Percentiles rank a stretch among this genome's conserved stretches.
phyloP scores from a whole-genome alignment of 352 stramenopile species.

The Pythium brachiatum region DNA sequence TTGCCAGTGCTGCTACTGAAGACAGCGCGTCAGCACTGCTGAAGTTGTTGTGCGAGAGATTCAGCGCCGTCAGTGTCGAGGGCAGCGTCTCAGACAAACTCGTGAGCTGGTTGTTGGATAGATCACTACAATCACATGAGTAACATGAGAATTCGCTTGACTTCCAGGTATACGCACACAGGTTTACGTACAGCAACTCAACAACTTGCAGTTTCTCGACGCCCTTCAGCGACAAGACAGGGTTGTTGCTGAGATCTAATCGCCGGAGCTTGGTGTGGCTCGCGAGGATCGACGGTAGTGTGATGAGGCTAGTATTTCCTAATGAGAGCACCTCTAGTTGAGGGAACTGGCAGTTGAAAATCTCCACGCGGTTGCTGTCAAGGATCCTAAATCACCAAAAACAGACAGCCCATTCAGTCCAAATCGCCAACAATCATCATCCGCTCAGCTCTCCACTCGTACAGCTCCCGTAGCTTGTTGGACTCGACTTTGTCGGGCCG shows the following conservation, averaged over 20 bases:
- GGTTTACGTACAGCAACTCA: background rate
- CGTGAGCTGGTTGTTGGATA: background rate
- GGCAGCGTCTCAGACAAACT: background rate
- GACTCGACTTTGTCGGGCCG: background rate
- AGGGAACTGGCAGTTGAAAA: conserved; percentile 20
- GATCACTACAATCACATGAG: background rate
- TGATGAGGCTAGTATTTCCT: conserved; percentile 19
- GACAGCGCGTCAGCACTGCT: background rate
- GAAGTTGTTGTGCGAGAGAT: conserved; percentile 9
- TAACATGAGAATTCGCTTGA: no score
- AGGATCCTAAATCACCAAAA: conserved; percentile 7
- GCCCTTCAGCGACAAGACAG: conserved; percentile 11
- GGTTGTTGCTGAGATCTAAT: conserved; percentile 27
- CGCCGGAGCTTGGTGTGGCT: conserved; percentile 16
- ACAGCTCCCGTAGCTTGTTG: conserved; percentile 17
- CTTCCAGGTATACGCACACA: background rate
- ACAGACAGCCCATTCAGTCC: background rate
- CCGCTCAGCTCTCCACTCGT: background rate
- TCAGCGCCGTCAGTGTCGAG: conserved; percentile 2
- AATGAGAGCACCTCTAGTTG: conserved; percentile 16
- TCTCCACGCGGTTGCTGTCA: conserved; percentile 19
- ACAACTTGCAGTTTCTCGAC: conserved; percentile 3
- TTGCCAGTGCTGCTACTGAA: background rate
- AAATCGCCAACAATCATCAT: no score
- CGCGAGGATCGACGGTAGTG: conserved; percentile 21